phyloP scores from a whole-genome alignment of 768 basidiomycete species.

The Candolleomyces aberdarensis region DNA sequence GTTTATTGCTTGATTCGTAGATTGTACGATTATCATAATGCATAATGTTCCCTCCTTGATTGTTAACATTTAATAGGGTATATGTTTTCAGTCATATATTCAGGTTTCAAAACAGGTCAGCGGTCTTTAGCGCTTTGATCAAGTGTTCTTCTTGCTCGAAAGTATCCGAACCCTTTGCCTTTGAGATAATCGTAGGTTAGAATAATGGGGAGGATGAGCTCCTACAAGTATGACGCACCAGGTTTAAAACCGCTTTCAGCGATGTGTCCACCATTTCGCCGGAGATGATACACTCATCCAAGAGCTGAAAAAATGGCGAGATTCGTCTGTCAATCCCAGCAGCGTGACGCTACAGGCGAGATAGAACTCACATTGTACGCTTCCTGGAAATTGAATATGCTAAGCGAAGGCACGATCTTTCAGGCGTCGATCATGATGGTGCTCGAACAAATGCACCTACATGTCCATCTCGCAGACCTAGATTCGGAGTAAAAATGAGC shows the following conservation, averaged over 20 bases:
- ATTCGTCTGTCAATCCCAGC: no score
- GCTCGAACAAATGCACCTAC: conserved; percentile 37
- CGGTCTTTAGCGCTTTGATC: neutral
- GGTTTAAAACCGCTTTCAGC: conserved; percentile 57
- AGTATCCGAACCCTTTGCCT: neutral
- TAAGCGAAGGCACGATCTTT: conserved; percentile 21
- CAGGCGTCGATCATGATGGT: no score
- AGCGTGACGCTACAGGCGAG: neutral
- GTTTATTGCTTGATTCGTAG: neutral
- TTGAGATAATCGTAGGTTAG: neutral
- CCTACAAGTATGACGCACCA: conserved; percentile 16
- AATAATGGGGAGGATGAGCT: neutral
- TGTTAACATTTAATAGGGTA: neutral
- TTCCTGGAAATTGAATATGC: conserved; percentile 97
- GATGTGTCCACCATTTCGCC: conserved; percentile 95
- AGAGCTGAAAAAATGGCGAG: conserved; percentile 46
- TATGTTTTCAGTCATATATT: neutral
- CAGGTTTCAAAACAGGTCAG: neutral
- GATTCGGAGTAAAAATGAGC: conserved; percentile 47
- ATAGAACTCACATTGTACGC: conserved; percentile 71
- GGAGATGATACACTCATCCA: conserved; percentile 91
- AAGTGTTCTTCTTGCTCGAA: neutral
- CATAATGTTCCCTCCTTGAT: no score
- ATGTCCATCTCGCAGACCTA: conserved; percentile 92
- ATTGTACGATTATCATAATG: no score